Evolutionary conservation across 441 rosid species (phyloP).

Genomic region (Rhodomyrtus psidioides): DNA sequence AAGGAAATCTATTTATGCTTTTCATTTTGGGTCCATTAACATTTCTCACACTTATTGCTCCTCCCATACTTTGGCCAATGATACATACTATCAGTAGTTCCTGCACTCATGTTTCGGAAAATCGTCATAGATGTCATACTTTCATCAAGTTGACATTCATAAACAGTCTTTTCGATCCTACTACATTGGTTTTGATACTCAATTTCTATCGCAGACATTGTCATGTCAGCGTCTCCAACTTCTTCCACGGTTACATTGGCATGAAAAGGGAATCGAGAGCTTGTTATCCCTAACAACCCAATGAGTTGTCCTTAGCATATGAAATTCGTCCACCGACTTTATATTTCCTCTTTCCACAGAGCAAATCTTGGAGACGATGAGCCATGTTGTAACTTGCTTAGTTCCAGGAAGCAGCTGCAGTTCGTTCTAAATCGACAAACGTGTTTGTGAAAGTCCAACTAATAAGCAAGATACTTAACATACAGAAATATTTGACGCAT

Average conservation of each 20-base stretch:
- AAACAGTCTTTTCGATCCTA: not conserved
- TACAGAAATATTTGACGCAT: not conserved
- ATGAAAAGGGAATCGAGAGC: not conserved
- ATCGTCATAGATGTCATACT: not conserved
- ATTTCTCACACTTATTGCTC: not conserved
- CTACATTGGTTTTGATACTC: not conserved
- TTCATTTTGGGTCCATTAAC: not conserved
- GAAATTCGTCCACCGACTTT: not conserved
- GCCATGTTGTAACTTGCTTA: not conserved
- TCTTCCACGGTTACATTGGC: not conserved
- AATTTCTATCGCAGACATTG: not conserved
- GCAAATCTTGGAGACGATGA: not conserved
- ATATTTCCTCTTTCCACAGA: not conserved
- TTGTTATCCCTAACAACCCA: not conserved
- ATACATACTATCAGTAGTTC: not conserved
- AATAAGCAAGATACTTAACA: not conserved
- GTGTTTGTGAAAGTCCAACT: not conserved
- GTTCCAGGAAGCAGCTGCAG: not conserved
- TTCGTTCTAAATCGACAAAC: not conserved
- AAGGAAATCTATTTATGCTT: not conserved
- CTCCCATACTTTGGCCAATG: not conserved
- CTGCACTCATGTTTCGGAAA: not conserved
- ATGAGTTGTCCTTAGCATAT: not conserved
- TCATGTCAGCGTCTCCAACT: not conserved
- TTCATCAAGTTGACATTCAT: not conserved